These are phyloP conservation scores for Sungouiozyma ichnusensis DNA, from an alignment of 805 yeast species.

Conservation along the genomic window DNA sequence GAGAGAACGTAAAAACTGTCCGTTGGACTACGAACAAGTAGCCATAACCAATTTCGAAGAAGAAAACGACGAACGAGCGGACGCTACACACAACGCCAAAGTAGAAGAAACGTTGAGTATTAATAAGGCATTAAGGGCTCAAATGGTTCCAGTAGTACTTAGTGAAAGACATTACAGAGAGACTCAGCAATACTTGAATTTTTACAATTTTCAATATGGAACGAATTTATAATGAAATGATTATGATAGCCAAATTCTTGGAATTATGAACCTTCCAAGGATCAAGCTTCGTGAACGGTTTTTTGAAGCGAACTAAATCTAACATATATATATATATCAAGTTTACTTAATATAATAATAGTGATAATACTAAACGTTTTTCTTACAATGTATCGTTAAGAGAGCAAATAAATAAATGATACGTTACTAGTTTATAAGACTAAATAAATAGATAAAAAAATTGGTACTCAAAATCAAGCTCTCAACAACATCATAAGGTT, in stretches of 20 bases:
- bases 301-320: too few relatives aligned
- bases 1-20: too few relatives aligned
- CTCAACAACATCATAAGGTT: too few relatives aligned
- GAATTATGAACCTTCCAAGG: background rate
- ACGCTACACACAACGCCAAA: conserved; percentile 4
- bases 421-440: background rate
- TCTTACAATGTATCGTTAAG: background rate
- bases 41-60: background rate
- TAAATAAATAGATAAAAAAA: background rate
- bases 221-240: conserved; percentile 5
- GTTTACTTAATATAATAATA: too few relatives aligned
- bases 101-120: background rate
- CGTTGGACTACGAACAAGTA: conserved; percentile 1
- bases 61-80: conserved; percentile 4
- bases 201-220: conserved; percentile 19
- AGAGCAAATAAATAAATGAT: background rate
- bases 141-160: conserved; percentile 11
- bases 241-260: background rate
- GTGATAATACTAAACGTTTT: too few relatives aligned
- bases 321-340: too few relatives aligned
- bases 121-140: conserved; percentile 3
- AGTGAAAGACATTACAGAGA: conserved; percentile 21
- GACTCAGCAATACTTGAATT: conserved; percentile 23
- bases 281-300: too few relatives aligned
- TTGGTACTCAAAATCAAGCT: too few relatives aligned